Base-by-base conservation (phyloP, 2,329 filamentous ascomycete genomes). In the Aureobasidium lini region DNA sequence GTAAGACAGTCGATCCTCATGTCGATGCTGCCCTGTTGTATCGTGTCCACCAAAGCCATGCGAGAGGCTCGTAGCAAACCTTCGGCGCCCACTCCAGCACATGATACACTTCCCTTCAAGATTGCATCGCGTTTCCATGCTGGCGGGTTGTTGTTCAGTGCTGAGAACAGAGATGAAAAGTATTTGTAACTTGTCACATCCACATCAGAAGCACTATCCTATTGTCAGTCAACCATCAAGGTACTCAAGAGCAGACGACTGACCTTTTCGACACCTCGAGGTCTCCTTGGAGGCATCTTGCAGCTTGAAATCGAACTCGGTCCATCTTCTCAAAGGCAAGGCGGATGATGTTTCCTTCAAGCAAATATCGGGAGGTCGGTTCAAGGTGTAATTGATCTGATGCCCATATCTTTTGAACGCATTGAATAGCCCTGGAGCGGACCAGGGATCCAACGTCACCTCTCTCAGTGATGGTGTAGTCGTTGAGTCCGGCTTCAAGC, bases 391-490 rank as follows among this genome's bases (percentile, higher is more conserved):
- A 29, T 9, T 56, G 28, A 11, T 54, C 64, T 32, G 60, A 60
- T n/a, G 61, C 61, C 67, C 70, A 74, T 6, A 69, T 70, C 36
- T 68, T 69, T 74, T 81, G 84, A 1, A 90, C 77, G 2, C 84
- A 84, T 61, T 83, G 81, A 11, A 96, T 80, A 28, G 90, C 92
- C 71, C 92, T 87, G 5, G 93, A 77, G 3, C 94, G 83, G 4
- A 95, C 88, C 56, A 92, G 83, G 0, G 92, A 95, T 5, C 94
- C 94, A 50, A 97, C 82, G 68, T 99, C 94, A 15, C 94, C 94
- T 60, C 91, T 81, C 13, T 92, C 86, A 64, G 90, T 93, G 3
- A 90, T 92, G 0, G 90, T 95, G 68, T 97, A 97, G 70, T 99
- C 92, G 64, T 93, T 87, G 31, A 99, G 74, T 0, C 86, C 75